Conservation (phyloP, 2,329 filamentous ascomycete species). For the Trichophyton equinum region DNA sequence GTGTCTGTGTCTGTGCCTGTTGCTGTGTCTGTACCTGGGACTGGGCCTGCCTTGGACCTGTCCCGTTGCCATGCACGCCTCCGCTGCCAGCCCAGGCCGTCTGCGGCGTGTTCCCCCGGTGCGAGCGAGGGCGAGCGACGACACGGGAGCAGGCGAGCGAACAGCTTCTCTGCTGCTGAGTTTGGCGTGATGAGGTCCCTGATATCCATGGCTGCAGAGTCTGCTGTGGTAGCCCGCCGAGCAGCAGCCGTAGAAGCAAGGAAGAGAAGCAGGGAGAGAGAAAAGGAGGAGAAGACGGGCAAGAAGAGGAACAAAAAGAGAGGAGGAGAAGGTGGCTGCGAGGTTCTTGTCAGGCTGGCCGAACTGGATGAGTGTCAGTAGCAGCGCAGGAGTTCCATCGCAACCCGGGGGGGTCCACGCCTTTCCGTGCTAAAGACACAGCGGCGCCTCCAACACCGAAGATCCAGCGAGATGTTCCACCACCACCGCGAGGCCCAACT, state of each 20-base stretch:
- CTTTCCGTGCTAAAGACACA: neutral
- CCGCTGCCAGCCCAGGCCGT: neutral
- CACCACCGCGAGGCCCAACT: neutral
- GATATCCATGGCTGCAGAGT: neutral
- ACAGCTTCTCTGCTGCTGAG: neutral
- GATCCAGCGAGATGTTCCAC: too few relatives aligned
- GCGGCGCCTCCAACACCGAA: too few relatives aligned
- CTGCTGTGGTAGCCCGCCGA: neutral
- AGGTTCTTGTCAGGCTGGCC: neutral
- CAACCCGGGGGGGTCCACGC: neutral
- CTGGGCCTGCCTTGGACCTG: neutral
- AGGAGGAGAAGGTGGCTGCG: neutral
- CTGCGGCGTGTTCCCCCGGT: neutral
- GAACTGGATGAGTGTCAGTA: neutral
- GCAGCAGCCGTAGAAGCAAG: too few relatives aligned
- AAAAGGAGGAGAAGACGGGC: neutral
- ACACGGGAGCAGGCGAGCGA: neutral
- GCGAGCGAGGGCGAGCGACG: neutral
- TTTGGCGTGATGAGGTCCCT: neutral
- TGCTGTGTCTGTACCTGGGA: too few relatives aligned
- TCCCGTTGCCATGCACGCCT: neutral
- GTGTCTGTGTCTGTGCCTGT: too few relatives aligned
- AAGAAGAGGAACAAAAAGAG: neutral
- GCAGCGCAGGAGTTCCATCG: neutral
- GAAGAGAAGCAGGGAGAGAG: neutral